Evolutionary conservation across 2,329 filamentous ascomycete species (phyloP), one percentile per base, ranked within the genome.

Genomic region (Penicillium griseofulvum): DNA sequence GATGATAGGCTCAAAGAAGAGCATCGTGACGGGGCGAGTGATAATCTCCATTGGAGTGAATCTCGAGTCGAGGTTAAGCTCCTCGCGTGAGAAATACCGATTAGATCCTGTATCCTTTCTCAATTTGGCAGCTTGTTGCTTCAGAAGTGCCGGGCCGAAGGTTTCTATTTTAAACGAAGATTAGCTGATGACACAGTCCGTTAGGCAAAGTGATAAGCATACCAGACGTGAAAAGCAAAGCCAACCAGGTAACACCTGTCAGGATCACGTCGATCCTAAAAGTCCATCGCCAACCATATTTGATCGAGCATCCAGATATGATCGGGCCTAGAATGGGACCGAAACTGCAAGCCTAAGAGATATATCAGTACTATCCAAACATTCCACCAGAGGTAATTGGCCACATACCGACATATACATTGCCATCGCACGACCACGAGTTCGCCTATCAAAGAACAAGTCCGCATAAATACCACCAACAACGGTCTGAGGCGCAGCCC

Each of bases 11-110:
- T 94, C 90, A 41, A 81, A 86, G 48, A 82, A 42, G 31, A 88
- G 77, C 89, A 93, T 93, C 26, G 86, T 80, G 6, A 91, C 71
- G 0, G 90, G 89, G 0, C 89, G 77, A 1, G 85, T 87, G 36
- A 92, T 75, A 0, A 90, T 86, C n/a, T 88, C 83, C 1, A 81
- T 84, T n/a, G 86, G 69, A 49, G 90, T 80, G 61, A 88, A 81
- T 34, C 74, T 78, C 39, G 85, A 72, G 42, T 53, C n/a, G 53
- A 47, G 31, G 54, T 60, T 37, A 55, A 65, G 72, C 66, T 90
- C 87, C 47, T 83, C 79, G 0, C 83, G 82, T 1, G 88, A 82
- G 49, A 84, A 75, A 49, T 80, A 56, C 10, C 78, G 73, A 38
- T 73, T 67, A 44, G 78, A 76, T 0, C 80, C 82, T 28, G 83